A percentile compares a stretch with the other conserved stretches of the same genome.
Conservation (phyloP, 768 basidiomycete species). For the Mycena albidolilacea region DNA sequence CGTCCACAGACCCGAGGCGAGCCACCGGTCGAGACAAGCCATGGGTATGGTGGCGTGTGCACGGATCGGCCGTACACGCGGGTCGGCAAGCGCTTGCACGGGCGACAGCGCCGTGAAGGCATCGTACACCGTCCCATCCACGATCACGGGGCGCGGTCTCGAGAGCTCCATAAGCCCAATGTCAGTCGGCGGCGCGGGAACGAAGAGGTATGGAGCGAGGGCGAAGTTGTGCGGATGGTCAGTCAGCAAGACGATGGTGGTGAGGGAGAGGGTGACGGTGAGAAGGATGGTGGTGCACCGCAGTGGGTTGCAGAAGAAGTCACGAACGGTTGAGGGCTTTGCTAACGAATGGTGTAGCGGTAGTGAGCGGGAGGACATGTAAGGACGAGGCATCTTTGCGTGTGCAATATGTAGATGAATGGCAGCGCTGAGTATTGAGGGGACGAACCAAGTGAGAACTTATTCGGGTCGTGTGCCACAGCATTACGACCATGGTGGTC, state of each 20-base stretch:
- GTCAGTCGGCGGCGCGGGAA: background rate
- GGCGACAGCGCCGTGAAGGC: constrained; percentile 31
- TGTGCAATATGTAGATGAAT: too few species aligned
- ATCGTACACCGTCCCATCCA: constrained; percentile 25
- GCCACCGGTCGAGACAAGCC: constrained; percentile 38
- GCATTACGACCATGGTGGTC: too few species aligned
- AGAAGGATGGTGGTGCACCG: constrained; percentile 35
- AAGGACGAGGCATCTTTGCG: too few species aligned
- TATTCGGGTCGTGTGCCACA: too few species aligned
- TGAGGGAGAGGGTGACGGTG: constrained; percentile 34
- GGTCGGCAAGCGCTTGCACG: constrained; percentile 24
- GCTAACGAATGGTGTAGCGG: too few species aligned
- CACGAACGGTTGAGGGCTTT: background rate
- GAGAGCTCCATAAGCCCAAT: too few species aligned
- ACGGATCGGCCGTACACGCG: constrained; percentile 27
- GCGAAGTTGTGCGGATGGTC: constrained; percentile 29
- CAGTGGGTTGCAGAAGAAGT: constrained; percentile 21
- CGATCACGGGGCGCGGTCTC: background rate
- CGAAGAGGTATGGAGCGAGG: constrained; percentile 12
- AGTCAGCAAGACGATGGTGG: constrained; percentile 24
- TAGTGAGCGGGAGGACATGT: too few species aligned
- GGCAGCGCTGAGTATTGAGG: too few species aligned
- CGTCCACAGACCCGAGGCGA: constrained; percentile 34
- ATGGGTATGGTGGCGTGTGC: constrained; percentile 32
- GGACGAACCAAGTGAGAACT: too few species aligned